A percentile compares a stretch with the other conserved stretches of the same genome.
Conservation (phyloP, 2,329 filamentous ascomycete genomes). For the Aurifilum marmelostoma region DNA sequence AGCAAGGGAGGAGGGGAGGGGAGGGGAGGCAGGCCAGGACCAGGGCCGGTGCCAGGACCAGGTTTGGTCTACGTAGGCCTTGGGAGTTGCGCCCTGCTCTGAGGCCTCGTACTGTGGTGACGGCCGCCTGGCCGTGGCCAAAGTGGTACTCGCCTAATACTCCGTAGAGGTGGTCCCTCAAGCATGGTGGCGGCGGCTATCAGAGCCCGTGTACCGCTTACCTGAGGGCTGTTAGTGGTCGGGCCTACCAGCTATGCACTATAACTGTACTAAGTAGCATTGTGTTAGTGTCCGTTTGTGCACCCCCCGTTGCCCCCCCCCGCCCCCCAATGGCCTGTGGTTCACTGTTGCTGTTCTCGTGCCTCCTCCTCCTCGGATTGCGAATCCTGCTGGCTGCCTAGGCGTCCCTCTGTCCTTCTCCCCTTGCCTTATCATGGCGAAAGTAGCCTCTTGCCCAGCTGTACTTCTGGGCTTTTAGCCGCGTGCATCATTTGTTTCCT, state of each 20-base stretch:
- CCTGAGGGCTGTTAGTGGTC: conserved; percentile 8
- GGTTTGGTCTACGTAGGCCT: background rate
- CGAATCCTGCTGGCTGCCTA: conserved; percentile 22
- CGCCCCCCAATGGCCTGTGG: too few relatives aligned
- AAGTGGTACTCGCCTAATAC: background rate
- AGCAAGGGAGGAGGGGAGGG: background rate
- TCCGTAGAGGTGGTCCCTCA: background rate
- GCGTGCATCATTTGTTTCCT: background rate
- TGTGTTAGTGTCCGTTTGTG: conserved; percentile 19
- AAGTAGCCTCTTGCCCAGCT: background rate
- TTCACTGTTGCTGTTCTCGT: conserved; percentile 14
- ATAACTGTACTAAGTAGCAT: background rate
- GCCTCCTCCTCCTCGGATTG: conserved; percentile 12
- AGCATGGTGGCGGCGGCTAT: background rate
- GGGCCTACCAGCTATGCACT: too few relatives aligned
- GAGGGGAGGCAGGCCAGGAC: background rate
- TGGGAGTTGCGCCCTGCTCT: background rate
- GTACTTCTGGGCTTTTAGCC: background rate
- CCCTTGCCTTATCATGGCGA: background rate
- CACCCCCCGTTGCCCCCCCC: background rate
- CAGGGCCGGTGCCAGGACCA: background rate
- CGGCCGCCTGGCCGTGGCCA: conserved; percentile 5
- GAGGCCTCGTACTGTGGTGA: background rate
- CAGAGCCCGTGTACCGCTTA: background rate
- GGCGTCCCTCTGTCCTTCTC: background rate